Base-by-base conservation (phyloP, 805 yeast species). In the Pichia pseudocactophila region DNA sequence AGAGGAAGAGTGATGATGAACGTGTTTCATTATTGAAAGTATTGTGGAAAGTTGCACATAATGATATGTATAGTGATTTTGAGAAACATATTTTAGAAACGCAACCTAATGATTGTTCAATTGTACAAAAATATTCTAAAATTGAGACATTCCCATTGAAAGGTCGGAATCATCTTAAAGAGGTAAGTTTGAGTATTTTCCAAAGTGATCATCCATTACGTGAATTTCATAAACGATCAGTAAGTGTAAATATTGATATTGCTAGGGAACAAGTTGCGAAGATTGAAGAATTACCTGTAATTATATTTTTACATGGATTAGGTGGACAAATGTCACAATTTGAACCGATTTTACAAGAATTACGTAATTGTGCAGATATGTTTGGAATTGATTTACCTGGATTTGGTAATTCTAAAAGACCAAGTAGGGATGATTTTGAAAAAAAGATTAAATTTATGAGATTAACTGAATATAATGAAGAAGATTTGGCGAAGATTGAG, bases 271-370 rank as follows among this genome's bases (percentile, higher is more conserved):
- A 39, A 52, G 30, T 56, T 40, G 49, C 52, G 10, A 69, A 70
- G 43, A 60, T 76, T 31, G 59, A 68, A 19, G 65, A 65, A 12
- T 55, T 77, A 33, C 94, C 94, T 0, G 64, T 79, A 2, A 59
- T 82, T 6, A 61, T 86, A 2, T 74, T 87, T 43, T 56, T 89
- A 16, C 97, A 88, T 64, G 97, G 97, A 0, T 61, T 90, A 17
- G 97, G 97, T 1, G 97, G 97, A 2, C 90, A 80, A 52, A 66
- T 84, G 56, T 76, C 86, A 18, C 96, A 88, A 58, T 89, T 89
- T 58, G 92, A 84, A 53, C 78, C 81, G 1, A 63, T 85, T 31
- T 62, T 85, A 57, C 79, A 77, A 22, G 66, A 76, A 40, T 74
- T 84, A 50, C 64, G 81, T 28, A 78, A 74, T 49, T 73, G 78